phyloP scores from a whole-genome alignment of 495 filamentous ascomycete genomes.

The Xylaria longipes region DNA sequence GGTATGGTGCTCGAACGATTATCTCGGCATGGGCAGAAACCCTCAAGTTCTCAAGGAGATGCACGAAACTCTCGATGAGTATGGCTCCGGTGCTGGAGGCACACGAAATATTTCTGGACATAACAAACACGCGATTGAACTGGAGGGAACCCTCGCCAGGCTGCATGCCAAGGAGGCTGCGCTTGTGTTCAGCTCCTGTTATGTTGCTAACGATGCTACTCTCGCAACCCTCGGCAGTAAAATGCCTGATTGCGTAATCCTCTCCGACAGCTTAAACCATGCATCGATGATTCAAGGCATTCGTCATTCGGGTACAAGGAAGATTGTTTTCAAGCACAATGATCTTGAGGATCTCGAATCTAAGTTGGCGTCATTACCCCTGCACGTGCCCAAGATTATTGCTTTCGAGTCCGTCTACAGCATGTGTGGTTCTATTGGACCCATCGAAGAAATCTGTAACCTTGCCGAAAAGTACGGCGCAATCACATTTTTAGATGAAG shows the following conservation, averaged over 20 bases:
- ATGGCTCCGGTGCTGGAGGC: constrained; percentile 93
- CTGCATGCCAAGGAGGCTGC: constrained; percentile 90
- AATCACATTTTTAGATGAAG: constrained; percentile 96
- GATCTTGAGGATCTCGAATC: constrained; percentile 87
- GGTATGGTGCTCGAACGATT: constrained; percentile 99
- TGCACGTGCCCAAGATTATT: constrained; percentile 92
- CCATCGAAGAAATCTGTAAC: constrained; percentile 94
- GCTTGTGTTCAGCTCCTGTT: constrained; percentile 95
- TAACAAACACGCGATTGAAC: constrained; percentile 87
- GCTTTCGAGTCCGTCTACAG: constrained; percentile 98
- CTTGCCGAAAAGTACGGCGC: constrained; percentile 97
- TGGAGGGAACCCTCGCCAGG: constrained; percentile 86
- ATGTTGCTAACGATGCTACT: constrained; percentile 97
- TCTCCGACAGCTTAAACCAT: constrained; percentile 95
- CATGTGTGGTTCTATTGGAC: constrained; percentile 97
- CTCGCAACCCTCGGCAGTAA: constrained; percentile 95
- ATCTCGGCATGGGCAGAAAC: constrained; percentile 96
- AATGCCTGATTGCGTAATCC: constrained; percentile 91
- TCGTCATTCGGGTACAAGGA: constrained; percentile 92
- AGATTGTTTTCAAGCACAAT: constrained; percentile 99
- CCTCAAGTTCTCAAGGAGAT: constrained; percentile 84
- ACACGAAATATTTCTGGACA: constrained; percentile 98
- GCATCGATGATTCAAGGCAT: constrained; percentile 99
- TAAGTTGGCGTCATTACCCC: constrained; percentile 86
- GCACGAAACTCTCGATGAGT: constrained; percentile 93